Base-by-base conservation (phyloP, 228 moss, liverwort and hornwort species). In the Sphagnum magellanicum region DNA sequence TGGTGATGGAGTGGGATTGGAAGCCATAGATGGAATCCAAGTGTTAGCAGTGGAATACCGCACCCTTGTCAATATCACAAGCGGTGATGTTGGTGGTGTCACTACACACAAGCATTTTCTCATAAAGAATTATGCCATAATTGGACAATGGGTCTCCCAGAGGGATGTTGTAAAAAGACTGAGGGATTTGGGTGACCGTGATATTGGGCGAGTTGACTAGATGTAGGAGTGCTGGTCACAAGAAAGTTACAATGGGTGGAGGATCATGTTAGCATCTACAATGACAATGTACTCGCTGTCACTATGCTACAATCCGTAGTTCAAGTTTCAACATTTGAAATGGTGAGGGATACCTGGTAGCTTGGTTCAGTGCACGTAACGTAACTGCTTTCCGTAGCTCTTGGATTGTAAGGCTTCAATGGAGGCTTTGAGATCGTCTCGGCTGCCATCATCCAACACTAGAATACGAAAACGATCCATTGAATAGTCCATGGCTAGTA, bases 271-370 rank as follows among this genome's bases (percentile, higher is more conserved):
- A 6, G 85, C 81, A 52, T 85, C 85, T 79, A 85, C 76, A 71
- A 81, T 78, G 50, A 81, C 76, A 4, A 85, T 74, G 64, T 71
- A 85, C 69, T 85, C 74, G 2, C 81, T 63, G 2, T 15, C 50
- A 3, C 81, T 81, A 48, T 76, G 72, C 51, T 76, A 48, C 7
- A 85, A 70, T 6, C 85, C 85, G 17, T 77, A 72, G 66, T 85
- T 85, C 65, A 85, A n/a, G 69, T 85, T 85, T 6, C 85, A 81
- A 49, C 81, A 85, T 63, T 85, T 85, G 85, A 81, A 85, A 63
- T 85, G 48, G 57, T 85, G 81, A 0, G 85, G 78, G 5, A 81
- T 76, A 1, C 81, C 85, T 55, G 78, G 70, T 1, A 74, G n/a
- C 76, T 83, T 71, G 52, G 72, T 50, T 1, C 63, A 50, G 8